Base-by-base conservation (phyloP, 306 rosid genomes). In the Inga leiocalycina region DNA sequence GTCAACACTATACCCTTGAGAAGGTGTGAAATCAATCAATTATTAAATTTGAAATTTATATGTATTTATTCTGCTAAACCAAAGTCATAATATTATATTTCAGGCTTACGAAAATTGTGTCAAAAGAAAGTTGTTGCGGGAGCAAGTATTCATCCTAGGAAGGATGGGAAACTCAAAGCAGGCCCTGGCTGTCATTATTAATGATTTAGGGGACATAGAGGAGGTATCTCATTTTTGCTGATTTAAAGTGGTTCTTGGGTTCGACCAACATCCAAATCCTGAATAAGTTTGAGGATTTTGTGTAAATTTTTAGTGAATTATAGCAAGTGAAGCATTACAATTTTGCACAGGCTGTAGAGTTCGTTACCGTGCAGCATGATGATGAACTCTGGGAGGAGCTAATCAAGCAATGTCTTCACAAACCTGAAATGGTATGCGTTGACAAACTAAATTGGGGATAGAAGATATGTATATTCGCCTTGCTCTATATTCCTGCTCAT, bases 131-230 rank as follows among this genome's bases (percentile, higher is more conserved):
- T 94, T 89, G 66, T 75, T 92, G 77, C 91, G 88, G 89, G 97
- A 94, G 89, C 91, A 91, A 87, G 94, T 94, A 19, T 94, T 92
- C 88, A 86, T 94, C 87, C 92, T 94, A 76, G 94, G 98, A 83
- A 90, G 98, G 85, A 94, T 94, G 97, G 98, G 98, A 80, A 94
- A 94, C 83, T 68, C 93, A 37, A 94, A 89, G 82, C 91, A 91
- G 86, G 97, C 97, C 57, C 90, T 94, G 34, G 84, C 94, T 84
- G 89, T 94, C 56, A 89, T 90, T 89, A 92, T 94, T 59, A 88
- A 89, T 86, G 89, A 89, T 35, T 83, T 94, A 74, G 97, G 97
- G 62, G 97, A 94, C 86, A 92, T 94, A 41, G 91, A 94, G 86
- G 97, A 94, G 97, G 98, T 92, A 91, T 67, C 67, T 37, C 71